Evolutionary conservation across 2,329 filamentous ascomycete genomes (phyloP).

Genomic region (Biscogniauxia sp.): DNA sequence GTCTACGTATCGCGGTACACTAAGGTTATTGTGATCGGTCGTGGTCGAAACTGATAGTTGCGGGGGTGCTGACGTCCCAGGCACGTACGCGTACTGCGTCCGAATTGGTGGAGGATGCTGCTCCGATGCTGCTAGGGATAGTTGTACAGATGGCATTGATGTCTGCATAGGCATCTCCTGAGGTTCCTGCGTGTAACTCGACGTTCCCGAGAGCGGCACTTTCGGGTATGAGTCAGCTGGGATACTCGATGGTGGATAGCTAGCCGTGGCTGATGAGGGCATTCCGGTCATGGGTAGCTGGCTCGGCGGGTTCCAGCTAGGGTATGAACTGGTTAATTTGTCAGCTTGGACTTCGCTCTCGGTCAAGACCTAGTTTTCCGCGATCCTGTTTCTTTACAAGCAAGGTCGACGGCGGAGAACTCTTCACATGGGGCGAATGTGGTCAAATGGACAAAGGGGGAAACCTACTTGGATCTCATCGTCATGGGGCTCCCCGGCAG

Average conservation of each 20-base stretch:
- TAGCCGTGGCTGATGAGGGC: conserved; percentile 43
- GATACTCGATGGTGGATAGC: conserved; percentile 52
- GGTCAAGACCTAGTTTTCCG: conserved; percentile 1
- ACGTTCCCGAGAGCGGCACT: conserved; percentile 47
- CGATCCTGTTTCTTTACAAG: not conserved
- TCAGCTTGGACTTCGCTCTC: conserved; percentile 24
- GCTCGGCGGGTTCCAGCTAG: conserved; percentile 51
- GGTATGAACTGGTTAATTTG: conserved; percentile 48
- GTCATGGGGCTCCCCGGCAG: conserved; percentile 52
- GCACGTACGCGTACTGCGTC: conserved; percentile 55
- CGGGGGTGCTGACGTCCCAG: conserved; percentile 48
- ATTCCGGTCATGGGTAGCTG: conserved; percentile 49
- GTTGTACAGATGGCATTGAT: conserved; percentile 53
- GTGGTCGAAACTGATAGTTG: conserved; percentile 46
- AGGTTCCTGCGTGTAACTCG: conserved; percentile 48
- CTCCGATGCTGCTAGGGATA: conserved; percentile 49
- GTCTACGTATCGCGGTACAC: conserved; percentile 57
- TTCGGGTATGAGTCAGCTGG: conserved; percentile 52
- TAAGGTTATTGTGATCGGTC: conserved; percentile 47
- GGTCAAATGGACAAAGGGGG: conserved; percentile 2
- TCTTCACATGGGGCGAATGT: conserved; percentile 1
- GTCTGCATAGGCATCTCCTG: conserved; percentile 54
- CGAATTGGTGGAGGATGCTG: conserved; percentile 44
- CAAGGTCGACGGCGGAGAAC: not conserved
- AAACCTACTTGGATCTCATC: conserved; percentile 58